Evolutionary conservation across 140 eudicot species (phyloP).

Genomic region (Cichorium intybus): DNA sequence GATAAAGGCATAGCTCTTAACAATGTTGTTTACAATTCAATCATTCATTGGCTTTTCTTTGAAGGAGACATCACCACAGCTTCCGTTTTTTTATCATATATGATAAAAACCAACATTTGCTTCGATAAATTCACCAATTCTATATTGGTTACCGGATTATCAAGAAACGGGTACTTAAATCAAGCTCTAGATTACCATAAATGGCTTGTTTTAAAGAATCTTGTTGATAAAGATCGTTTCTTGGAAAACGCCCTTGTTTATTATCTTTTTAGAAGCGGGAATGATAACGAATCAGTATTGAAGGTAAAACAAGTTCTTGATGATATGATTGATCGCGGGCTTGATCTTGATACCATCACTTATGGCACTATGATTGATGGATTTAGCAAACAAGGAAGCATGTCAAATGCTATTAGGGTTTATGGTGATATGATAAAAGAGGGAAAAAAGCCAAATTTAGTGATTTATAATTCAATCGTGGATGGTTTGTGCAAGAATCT

Average conservation of each 20-base stretch:
- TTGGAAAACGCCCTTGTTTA: constrained; percentile 42
- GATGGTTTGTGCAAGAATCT: constrained; percentile 51
- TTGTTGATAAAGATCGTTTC: constrained; percentile 40
- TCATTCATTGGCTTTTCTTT: constrained; percentile 51
- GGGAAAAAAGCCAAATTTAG: constrained; percentile 43
- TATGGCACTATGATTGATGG: constrained; percentile 59
- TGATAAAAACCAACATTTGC: constrained; percentile 44
- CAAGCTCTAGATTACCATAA: constrained; percentile 38
- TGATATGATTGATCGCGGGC: constrained; percentile 51
- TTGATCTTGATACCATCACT: constrained; percentile 43
- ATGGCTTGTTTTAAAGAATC: constrained; percentile 42
- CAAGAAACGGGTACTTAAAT: constrained; percentile 46
- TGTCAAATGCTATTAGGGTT: constrained; percentile 38
- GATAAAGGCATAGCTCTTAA: constrained; percentile 51
- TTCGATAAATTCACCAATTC: constrained; percentile 55
- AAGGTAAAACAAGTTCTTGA: constrained; percentile 41
- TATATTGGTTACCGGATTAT: constrained; percentile 47
- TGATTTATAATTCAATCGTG: constrained; percentile 51
- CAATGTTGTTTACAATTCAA: constrained; percentile 50
- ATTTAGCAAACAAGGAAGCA: constrained; percentile 45
- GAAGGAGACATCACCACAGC: constrained; percentile 50
- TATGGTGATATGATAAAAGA: constrained; percentile 40
- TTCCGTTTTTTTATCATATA: constrained; percentile 35
- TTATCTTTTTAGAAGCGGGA: constrained; percentile 39
- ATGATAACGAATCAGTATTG: constrained; percentile 24